Percentiles rank a stretch among this genome's conserved stretches.
These are phyloP conservation scores for Cordyceps pruinosa DNA, from an alignment of 2,329 filamentous ascomycete genomes.

Conservation along the genomic window DNA sequence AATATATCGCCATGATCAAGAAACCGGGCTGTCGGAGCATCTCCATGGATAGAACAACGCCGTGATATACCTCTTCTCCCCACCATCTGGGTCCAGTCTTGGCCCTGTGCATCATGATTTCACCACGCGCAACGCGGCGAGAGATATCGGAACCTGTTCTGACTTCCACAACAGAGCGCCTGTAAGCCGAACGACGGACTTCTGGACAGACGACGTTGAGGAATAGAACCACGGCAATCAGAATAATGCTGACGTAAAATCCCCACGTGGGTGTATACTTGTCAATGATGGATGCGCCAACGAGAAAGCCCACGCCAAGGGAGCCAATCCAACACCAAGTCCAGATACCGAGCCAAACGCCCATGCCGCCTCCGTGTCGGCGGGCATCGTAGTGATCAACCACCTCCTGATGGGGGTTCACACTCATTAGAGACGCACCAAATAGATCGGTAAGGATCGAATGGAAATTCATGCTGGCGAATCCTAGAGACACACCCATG, in stretches of 20 bases:
- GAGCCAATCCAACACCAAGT: conserved; percentile 71
- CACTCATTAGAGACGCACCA: conserved; percentile 66
- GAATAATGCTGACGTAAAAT: conserved; percentile 65
- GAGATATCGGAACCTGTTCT: conserved; percentile 45
- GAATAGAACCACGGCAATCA: conserved; percentile 57
- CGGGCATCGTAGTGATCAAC: conserved; percentile 62
- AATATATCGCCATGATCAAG: conserved; percentile 62
- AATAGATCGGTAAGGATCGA: conserved; percentile 67
- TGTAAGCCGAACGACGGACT: conserved; percentile 61
- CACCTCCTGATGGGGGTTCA: conserved; percentile 64
- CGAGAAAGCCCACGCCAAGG: conserved; percentile 62
- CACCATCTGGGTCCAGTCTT: conserved; percentile 68
- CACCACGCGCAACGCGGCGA: conserved; percentile 59
- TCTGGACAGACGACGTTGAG: conserved; percentile 68
- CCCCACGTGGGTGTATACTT: conserved; percentile 61
- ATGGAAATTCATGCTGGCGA: conserved; percentile 72
- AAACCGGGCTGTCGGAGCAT: conserved; percentile 74
- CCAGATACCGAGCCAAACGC: conserved; percentile 73
- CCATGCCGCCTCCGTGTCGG: conserved; percentile 70
- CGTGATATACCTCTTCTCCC: conserved; percentile 70
- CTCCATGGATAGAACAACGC: conserved; percentile 55
- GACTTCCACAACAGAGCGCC: conserved; percentile 61
- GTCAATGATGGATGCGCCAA: conserved; percentile 65
- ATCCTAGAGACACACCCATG: conserved; percentile 64
- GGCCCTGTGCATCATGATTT: conserved; percentile 69